phyloP scores from a whole-genome alignment of 23 red algal species.

The Chondrus crispus region DNA sequence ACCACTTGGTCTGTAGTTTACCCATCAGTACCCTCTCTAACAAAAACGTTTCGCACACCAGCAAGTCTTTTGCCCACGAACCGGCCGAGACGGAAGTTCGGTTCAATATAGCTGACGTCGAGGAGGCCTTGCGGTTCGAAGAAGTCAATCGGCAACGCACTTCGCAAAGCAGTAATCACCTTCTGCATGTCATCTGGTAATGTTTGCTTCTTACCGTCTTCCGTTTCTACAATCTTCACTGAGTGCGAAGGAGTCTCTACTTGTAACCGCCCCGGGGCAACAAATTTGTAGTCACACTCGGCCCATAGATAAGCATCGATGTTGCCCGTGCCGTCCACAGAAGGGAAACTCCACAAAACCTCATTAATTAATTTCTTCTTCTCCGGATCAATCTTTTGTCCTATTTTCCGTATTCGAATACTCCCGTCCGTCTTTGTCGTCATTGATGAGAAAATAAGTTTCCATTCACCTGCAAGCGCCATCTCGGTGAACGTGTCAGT shows the following conservation, averaged over 20 bases:
- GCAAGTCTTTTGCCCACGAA: conserved; percentile 45
- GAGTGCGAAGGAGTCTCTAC: not conserved
- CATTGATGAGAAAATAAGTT: conserved; percentile 29
- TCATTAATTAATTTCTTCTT: conserved; percentile 14
- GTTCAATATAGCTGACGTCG: conserved; percentile 50
- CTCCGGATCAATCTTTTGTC: not conserved
- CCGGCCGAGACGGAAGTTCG: conserved; percentile 24
- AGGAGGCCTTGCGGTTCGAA: conserved; percentile 36
- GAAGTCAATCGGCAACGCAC: conserved; percentile 36
- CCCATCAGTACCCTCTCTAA: not conserved
- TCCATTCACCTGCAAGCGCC: conserved; percentile 36
- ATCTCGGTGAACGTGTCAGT: conserved; percentile 48
- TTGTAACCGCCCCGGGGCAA: not conserved
- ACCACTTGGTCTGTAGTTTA: not conserved
- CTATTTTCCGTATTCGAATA: conserved; percentile 31
- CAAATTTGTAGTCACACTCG: not conserved
- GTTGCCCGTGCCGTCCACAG: not conserved
- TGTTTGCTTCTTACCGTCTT: not conserved
- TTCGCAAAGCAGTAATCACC: conserved; percentile 1
- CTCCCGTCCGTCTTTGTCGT: not conserved
- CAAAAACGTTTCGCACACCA: conserved; percentile 52
- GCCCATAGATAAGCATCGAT: conserved; percentile 18
- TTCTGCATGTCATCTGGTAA: conserved; percentile 9
- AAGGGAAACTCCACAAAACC: conserved; percentile 28
- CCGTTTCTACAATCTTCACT: not conserved